Evolutionary conservation across 2,329 filamentous ascomycete genomes (phyloP), one percentile per base, ranked within the genome.

Genomic region (Purpureocillium takamizusanense): DNA sequence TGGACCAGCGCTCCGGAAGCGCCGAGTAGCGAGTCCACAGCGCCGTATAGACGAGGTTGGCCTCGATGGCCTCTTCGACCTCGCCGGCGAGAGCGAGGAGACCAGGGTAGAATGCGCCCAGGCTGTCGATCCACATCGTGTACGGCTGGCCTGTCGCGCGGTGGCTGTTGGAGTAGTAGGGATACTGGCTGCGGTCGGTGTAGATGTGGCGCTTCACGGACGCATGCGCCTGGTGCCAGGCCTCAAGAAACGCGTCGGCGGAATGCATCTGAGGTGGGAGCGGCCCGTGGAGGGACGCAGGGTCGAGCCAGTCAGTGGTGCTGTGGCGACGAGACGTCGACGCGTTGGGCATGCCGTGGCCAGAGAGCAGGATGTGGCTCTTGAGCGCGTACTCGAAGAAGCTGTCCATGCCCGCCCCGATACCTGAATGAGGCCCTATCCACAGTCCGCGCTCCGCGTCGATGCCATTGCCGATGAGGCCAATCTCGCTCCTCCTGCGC

Each of bases 381-480:
- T 98, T 98, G 52, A 97, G 74, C 4, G 92, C 89, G 61, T 98
- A 98, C 63, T 98, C 92, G 54, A 95, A 97, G 65, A 98, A 98
- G 62, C 89, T 95, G 64, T 98, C 92, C 53, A 95, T 87, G 30
- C 92, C 92, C 7, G 92, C 92, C 36, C 92, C 92, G 50, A 98
- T 94, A 23, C 92, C 90, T n/a, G 90, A 82, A 57, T 86, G 89
- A 2, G 85, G 75, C 8, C 83, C 83, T 27, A 92, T 81, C 92
- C 92, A 98, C 48, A 83, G 73, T 0, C 90, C 92, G 21, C 79
- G 83, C 55, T 97, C 90, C 2, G 88, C 86, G 62, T 95, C 90
- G 44, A 98, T 88, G 3, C 89, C 90, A 41, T 87, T 84, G 7
- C 90, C 92, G 45, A 98, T 82, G 17, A 98, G 70, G 4, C 86